phyloP scores from a whole-genome alignment of 306 rosid species.

The Trifolium repens region DNA sequence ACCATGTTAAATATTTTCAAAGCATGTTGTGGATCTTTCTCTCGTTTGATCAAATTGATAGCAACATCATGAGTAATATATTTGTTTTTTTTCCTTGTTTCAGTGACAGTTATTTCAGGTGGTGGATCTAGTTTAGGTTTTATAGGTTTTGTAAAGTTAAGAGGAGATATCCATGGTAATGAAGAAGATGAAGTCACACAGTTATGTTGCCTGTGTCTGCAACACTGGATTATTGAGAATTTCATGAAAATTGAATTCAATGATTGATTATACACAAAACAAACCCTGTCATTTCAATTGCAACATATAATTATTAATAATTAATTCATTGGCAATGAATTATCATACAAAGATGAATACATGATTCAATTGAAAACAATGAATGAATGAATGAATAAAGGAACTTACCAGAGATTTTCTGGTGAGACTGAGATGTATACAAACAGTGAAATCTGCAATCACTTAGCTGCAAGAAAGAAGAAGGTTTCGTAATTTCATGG shows the following conservation, averaged over 20 bases:
- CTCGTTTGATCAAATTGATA: constrained; percentile 69
- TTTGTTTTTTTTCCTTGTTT: constrained; percentile 50
- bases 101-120: constrained; percentile 37
- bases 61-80: constrained; percentile 69
- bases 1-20: constrained; percentile 74
- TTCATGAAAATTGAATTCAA: constrained; percentile 47
- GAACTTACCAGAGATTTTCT: neutral
- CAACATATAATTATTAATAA: neutral
- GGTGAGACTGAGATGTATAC: neutral
- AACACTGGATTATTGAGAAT: constrained; percentile 30
- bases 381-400: neutral
- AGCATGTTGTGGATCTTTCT: constrained; percentile 81
- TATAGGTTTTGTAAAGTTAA: constrained; percentile 51
- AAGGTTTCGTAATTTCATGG: neutral
- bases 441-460: neutral
- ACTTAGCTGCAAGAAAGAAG: no score
- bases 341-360: neutral
- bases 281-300: constrained; percentile 40
- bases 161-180: constrained; percentile 74
- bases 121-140: constrained; percentile 58
- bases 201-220: constrained; percentile 26
- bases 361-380: no score
- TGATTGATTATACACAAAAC: neutral
- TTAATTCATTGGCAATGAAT: neutral
- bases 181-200: constrained; percentile 47